Base-by-base conservation (phyloP, 2,329 filamentous ascomycete genomes). In the Colletotrichum aenigma region DNA sequence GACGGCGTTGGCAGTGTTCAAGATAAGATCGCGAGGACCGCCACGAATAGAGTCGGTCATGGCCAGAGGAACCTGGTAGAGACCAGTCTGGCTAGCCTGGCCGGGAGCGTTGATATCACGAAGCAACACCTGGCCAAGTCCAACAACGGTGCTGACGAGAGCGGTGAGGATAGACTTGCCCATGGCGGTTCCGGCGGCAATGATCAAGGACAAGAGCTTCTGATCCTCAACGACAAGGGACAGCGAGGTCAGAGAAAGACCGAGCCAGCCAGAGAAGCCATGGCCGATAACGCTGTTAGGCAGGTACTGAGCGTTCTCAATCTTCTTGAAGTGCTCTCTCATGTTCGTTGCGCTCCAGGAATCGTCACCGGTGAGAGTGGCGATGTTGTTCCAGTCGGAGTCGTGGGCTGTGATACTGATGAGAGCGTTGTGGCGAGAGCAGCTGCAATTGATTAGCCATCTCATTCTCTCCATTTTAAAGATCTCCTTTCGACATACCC, bases 271-370 rank as follows among this genome's bases (percentile, higher is more conserved):
- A 61, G 88, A 81, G 76, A 87, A 90, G 4, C 91, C 90, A 77
- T 92, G 90, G 12, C 82, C 62, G 7, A 86, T 73, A 61, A 82
- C 82, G 4, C 71, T 74, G 34, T 66, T 61, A 0, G 85, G 82
- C 4, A 91, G 82, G 80, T 93, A 91, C 43, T 85, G 79, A 84
- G 89, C 89, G 62, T 87, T 86, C 83, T 94, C 92, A 10, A 93
- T 80, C 79, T 86, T 88, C 78, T 85, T 81, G 70, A 90, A 90
- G 81, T 93, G 92, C 75, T 88, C 84, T 72, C 91, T 86, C 91
- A 94, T 93, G 75, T 90, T 91, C 7, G 85, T 83, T 0, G 91
- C 84, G 0, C 85, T 83, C 91, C 92, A 94, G 0, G 89, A 90
- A 2, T 82, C 78, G 78, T 94, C 92, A 4, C 91, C 91, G 7